Evolutionary conservation across 345 rosid genomes (phyloP).

Genomic region (Bruguiera sexangula): DNA sequence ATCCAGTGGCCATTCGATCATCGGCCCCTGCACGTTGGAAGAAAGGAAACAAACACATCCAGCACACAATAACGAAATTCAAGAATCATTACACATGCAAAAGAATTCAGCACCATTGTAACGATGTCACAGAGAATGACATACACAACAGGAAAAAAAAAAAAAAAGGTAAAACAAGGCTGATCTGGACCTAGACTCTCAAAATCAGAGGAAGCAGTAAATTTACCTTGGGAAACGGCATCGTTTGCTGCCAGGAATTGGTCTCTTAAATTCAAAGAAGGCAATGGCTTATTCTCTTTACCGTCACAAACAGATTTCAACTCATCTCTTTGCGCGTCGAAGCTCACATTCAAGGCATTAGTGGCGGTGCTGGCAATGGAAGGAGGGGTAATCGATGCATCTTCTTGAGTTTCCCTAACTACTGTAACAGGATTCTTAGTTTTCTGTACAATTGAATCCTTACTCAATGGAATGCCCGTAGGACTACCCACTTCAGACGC

Average conservation of each 20-base stretch:
- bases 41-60: conserved; percentile 26
- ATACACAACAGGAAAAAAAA: background rate
- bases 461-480: conserved; percentile 32
- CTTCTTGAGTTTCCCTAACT: conserved; percentile 51
- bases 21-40: conserved; percentile 49
- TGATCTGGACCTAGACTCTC: background rate
- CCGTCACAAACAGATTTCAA: conserved; percentile 20
- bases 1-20: conserved; percentile 48
- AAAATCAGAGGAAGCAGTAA: conserved; percentile 11
- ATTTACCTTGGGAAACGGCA: conserved; percentile 55
- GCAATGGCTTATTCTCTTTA: conserved; percentile 34
- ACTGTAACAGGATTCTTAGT: conserved; percentile 29
- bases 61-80: conserved; percentile 29
- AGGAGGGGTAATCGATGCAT: conserved; percentile 52
- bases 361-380: conserved; percentile 45
- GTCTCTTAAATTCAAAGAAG: conserved; percentile 35
- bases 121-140: conserved; percentile 6
- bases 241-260: conserved; percentile 48
- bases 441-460: conserved; percentile 32
- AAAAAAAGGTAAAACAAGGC: background rate
- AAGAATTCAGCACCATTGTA: conserved; percentile 7
- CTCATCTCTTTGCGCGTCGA: conserved; percentile 33
- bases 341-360: conserved; percentile 39
- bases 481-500: conserved; percentile 22
- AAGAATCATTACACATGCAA: conserved; percentile 12